These are phyloP conservation scores for Globisporangium spiculum DNA, from an alignment of 352 stramenopile genomes.

Conservation along the genomic window DNA sequence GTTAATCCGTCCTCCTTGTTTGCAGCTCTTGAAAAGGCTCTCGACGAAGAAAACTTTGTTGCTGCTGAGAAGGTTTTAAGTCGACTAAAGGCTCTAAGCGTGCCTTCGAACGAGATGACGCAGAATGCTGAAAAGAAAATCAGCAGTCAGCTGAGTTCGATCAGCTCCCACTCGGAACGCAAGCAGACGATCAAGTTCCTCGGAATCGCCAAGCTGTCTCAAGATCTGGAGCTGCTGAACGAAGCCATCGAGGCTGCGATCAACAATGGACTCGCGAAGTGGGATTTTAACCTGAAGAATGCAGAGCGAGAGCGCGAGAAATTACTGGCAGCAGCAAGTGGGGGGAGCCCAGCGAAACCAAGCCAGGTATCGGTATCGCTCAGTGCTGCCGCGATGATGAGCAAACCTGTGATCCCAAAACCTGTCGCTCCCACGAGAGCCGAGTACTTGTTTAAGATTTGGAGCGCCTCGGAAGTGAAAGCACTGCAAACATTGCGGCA, in stretches of 20 bases:
- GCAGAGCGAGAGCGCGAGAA: constrained; percentile 67
- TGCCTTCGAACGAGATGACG: constrained; percentile 32
- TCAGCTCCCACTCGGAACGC: constrained; percentile 50
- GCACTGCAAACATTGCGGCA: constrained; percentile 26
- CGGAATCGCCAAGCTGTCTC: constrained; percentile 61
- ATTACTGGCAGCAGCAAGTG: constrained; percentile 26
- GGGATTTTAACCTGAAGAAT: constrained; percentile 83
- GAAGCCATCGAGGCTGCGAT: constrained; percentile 65
- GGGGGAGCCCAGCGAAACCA: constrained; percentile 1
- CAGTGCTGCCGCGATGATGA: background rate
- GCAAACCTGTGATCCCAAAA: constrained; percentile 12
- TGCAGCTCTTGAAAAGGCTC: constrained; percentile 52
- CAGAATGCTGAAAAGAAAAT: constrained; percentile 31
- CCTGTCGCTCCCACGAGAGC: constrained; percentile 13
- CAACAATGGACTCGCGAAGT: constrained; percentile 63
- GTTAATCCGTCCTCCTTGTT: constrained; percentile 41
- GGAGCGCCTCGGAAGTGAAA: constrained; percentile 27
- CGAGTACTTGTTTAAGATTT: constrained; percentile 39
- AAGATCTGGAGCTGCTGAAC: constrained; percentile 63
- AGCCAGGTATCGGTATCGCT: background rate
- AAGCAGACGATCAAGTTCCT: constrained; percentile 81
- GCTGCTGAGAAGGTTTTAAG: constrained; percentile 54
- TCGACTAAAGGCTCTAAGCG: constrained; percentile 38
- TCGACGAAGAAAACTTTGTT: constrained; percentile 68
- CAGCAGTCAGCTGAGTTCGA: constrained; percentile 25